A percentile compares a stretch with the other conserved stretches of the same genome.
Evolutionary conservation across 768 basidiomycete genomes (phyloP).

Genomic region (Glaciozyma martinii): DNA sequence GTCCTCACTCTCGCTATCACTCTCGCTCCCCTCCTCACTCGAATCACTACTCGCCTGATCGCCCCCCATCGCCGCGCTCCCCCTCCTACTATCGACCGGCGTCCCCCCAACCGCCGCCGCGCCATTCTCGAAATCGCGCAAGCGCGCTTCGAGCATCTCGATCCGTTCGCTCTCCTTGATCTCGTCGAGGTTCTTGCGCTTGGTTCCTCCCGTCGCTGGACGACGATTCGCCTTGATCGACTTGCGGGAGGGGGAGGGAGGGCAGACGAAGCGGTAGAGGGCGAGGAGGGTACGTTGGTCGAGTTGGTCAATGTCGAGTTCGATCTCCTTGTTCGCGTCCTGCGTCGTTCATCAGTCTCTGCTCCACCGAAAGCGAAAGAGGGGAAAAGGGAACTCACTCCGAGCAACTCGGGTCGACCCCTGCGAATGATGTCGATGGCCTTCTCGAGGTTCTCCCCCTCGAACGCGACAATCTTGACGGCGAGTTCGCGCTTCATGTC

Average conservation of each 20-base stretch:
- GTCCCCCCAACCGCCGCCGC: neutral
- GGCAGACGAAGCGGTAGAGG: slow-evolving; percentile 80
- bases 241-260: slow-evolving; percentile 19
- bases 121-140: slow-evolving; percentile 65
- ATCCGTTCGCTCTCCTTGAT: slow-evolving; percentile 94
- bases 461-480: slow-evolving; percentile 79
- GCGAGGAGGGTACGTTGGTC: slow-evolving; percentile 79
- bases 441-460: slow-evolving; percentile 71
- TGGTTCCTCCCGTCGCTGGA: slow-evolving; percentile 48
- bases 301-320: slow-evolving; percentile 89
- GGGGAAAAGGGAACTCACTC: slow-evolving; percentile 53
- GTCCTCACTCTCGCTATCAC: slow-evolving; percentile 23
- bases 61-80: neutral
- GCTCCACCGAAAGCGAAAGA: neutral
- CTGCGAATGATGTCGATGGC: slow-evolving; percentile 94
- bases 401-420: slow-evolving; percentile 83
- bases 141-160: slow-evolving; percentile 74
- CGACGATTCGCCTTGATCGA: slow-evolving; percentile 41
- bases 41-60: slow-evolving; percentile 30
- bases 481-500: slow-evolving; percentile 98
- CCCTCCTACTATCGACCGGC: neutral
- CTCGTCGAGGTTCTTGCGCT: slow-evolving; percentile 59
- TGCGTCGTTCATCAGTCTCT: neutral
- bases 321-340: slow-evolving; percentile 69
- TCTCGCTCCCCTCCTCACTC: slow-evolving; percentile 8